Base-by-base conservation (phyloP, 768 basidiomycete species). In the Calocybe cyanea region DNA sequence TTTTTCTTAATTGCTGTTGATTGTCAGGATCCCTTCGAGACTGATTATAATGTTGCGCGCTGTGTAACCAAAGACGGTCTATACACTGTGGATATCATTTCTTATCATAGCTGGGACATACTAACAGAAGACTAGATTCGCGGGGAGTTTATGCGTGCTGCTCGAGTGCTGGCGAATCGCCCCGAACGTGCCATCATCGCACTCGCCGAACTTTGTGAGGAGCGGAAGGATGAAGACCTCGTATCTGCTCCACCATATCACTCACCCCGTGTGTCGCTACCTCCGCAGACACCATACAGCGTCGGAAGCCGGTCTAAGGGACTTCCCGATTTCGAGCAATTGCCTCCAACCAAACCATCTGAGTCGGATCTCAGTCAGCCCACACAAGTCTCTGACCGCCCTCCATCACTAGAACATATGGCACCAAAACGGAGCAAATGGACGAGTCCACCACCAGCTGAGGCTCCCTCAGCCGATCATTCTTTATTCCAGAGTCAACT, bases 71-170 rank as follows among this genome's bases (percentile, higher is more conserved):
- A 85, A 58, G 95, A 99, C 62, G 95, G 95, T 2, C 72, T 99
- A 45, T 97, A 96, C 59, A 92, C 90, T 33, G 94, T 94, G 58
- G 57, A n/a, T 37, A 80, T 61, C 17, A 24, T 38, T 35, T 35
- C 20, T 28, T 32, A 41, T 25, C 20, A 43, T 37, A 37, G 39
- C 21, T 40, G 35, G 18, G 21, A 31, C 39, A 51, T 18, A 41
- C 53, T 52, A 30, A 57, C 24, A 28, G 41, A 46, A 14, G 7
- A 32, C 23, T 36, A 97, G 94, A 93, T 99, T 59, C 93, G 95
- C 11, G 94, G 95, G 7, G 95, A 98, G 69, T 95, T 99, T 63
- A 95, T 95, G 91, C 85, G 95, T 28, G 95, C 94, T 4, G 83
- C 86, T 18, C 77, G 92, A 45, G 89, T 98, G 46, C 72, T 99